A percentile compares a stretch with the other conserved stretches of the same genome.
Evolutionary conservation across 2,329 filamentous ascomycete genomes (phyloP).

Genomic region (Microcyclosporella mali): DNA sequence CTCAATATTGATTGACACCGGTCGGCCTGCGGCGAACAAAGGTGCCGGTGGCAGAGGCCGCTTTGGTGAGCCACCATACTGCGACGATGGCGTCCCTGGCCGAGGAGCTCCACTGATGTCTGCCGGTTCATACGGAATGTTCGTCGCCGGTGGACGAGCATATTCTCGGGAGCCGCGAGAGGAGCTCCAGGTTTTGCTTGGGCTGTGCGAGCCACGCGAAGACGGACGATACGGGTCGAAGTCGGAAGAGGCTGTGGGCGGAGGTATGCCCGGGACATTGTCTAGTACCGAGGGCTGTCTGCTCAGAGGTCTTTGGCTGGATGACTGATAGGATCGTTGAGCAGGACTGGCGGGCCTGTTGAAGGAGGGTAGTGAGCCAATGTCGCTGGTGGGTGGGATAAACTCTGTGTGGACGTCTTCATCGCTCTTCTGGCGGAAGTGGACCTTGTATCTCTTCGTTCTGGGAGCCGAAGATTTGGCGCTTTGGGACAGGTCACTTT

Average conservation of each 20-base stretch:
- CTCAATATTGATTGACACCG: conserved; percentile 35
- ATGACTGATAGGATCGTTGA: conserved; percentile 43
- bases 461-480: conserved; percentile 13
- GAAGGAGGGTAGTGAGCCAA: conserved; percentile 28
- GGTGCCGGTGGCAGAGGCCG: conserved; percentile 84
- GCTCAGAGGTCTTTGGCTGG: conserved; percentile 37
- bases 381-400: conserved; percentile 10
- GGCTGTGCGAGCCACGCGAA: conserved; percentile 51
- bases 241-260: conserved; percentile 55
- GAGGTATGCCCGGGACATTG: conserved; percentile 45
- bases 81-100: conserved; percentile 82
- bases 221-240: conserved; percentile 55
- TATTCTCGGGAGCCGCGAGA: conserved; percentile 55
- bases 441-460: conserved; percentile 28
- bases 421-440: conserved; percentile 27
- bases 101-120: conserved; percentile 86
- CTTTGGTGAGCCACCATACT: conserved; percentile 80
- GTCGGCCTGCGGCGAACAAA: conserved; percentile 60
- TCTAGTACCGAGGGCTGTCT: conserved; percentile 48
- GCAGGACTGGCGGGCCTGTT: conserved; percentile 38
- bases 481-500: conserved; percentile 25
- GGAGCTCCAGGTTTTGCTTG: conserved; percentile 29
- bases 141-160: conserved; percentile 63
- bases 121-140: conserved; percentile 71
- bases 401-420: conserved; percentile 19